Conservation (phyloP, 169 alveolate genomes). For the Babesia divergens region DNA sequence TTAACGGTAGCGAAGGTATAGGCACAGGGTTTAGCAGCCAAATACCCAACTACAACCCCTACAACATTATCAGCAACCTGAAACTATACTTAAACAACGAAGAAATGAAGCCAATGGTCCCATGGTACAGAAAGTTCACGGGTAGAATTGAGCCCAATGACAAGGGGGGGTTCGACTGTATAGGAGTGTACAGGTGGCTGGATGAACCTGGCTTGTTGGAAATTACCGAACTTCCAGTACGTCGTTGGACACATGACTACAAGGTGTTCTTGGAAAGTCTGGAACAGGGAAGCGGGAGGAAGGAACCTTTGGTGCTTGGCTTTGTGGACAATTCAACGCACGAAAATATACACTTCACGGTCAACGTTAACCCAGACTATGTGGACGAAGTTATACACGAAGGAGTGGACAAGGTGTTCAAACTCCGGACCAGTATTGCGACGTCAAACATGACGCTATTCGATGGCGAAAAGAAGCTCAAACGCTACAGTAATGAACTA, state of each 20-base stretch:
- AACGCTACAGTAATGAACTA: slow-evolving; percentile 85
- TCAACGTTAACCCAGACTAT: slow-evolving; percentile 77
- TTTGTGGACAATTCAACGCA: slow-evolving; percentile 84
- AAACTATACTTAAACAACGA: slow-evolving; percentile 84
- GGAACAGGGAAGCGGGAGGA: slow-evolving; percentile 39
- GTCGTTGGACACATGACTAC: slow-evolving; percentile 95
- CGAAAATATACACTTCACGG: slow-evolving; percentile 80
- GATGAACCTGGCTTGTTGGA: slow-evolving; percentile 76
- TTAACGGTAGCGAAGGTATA: slow-evolving; percentile 99
- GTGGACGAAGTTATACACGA: slow-evolving; percentile 70
- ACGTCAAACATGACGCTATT: slow-evolving; percentile 93
- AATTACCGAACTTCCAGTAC: slow-evolving; percentile 97
- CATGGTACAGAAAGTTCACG: slow-evolving; percentile 96
- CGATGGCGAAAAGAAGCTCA: slow-evolving; percentile 87
- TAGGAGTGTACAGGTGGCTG: slow-evolving; percentile 74
- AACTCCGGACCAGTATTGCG: slow-evolving; percentile 83
- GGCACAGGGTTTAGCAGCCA: slow-evolving; percentile 96
- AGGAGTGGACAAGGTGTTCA: slow-evolving; percentile 91
- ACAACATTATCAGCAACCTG: slow-evolving; percentile 91
- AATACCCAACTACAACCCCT: slow-evolving; percentile 96
- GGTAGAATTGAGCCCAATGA: slow-evolving; percentile 90
- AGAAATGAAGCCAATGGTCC: slow-evolving; percentile 88
- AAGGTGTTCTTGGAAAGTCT: slow-evolving; percentile 88
- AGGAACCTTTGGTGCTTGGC: slow-evolving; percentile 68
- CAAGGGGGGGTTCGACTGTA: slow-evolving; percentile 76